Evolutionary conservation across 768 basidiomycete species (phyloP).

Genomic region (Podaxis mareebaensis): DNA sequence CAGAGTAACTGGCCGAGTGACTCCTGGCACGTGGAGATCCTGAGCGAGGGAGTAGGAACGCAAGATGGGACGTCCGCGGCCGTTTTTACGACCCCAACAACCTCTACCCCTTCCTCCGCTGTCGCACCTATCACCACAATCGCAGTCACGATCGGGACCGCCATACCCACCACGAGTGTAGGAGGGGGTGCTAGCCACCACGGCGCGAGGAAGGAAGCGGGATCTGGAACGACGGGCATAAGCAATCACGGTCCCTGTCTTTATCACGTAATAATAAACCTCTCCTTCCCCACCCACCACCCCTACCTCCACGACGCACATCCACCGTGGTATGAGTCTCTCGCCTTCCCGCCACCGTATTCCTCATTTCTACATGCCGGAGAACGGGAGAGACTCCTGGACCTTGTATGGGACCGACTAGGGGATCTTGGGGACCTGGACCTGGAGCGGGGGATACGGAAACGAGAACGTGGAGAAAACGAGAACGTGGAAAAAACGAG

Average conservation of each 20-base stretch:
- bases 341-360: conserved; percentile 19
- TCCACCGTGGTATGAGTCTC: conserved; percentile 40
- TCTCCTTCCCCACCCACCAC: conserved; percentile 38
- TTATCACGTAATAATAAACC: conserved; percentile 42
- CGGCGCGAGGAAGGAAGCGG: conserved; percentile 52
- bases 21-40: conserved; percentile 39
- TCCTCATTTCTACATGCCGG: conserved; percentile 23
- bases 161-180: conserved; percentile 76
- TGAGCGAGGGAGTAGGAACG: conserved; percentile 20
- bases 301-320: conserved; percentile 35
- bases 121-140: not conserved
- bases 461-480: too few species aligned
- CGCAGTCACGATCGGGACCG: conserved; percentile 35
- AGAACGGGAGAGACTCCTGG: conserved; percentile 17
- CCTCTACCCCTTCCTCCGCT: not conserved
- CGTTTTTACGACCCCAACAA: not conserved
- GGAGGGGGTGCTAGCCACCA: conserved; percentile 57
- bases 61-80: not conserved
- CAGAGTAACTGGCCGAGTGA: conserved; percentile 70
- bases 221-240: conserved; percentile 53
- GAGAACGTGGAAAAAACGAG: too few species aligned
- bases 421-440: conserved; percentile 30
- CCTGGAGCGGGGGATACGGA: conserved; percentile 25
- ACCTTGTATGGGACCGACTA: not conserved
- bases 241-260: conserved; percentile 38